Evolutionary conservation across 75 land plant species (phyloP), one percentile per base, ranked within the genome.

Genomic region (Cryptomeria japonica): DNA sequence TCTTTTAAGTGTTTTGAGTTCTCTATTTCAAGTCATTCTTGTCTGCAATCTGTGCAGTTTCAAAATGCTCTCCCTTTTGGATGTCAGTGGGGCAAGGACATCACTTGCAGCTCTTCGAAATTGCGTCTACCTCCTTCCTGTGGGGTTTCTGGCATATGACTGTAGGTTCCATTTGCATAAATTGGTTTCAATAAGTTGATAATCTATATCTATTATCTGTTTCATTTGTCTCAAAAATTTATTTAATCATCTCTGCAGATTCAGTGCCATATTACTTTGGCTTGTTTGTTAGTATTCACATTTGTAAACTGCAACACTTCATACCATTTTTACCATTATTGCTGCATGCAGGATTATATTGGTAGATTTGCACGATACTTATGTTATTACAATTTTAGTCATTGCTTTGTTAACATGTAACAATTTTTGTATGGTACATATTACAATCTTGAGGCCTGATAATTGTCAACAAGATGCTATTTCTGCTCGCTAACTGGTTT

Each of bases 121-220:
- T 89, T 98, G 97, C 89, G 19, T 92, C 5, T 98, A 98, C 87
- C 93, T 98, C 47, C 80, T 94, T 72, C 99, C 99, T 19, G 31
- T 95, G 88, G 99, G 99, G 18, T 96, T 87, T 86, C 32, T 96
- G 79, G 97, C 99, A 36, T 93, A 94, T 87, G 89, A 96, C 75
- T 92, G 98, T 96, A 90, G 92, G 95, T 94, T 86, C 22, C 22
- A 34, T 47, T 19, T 34, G 11, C 7, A 22, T 41, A 87, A 38
- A 84, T 86, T 39, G 38, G 16, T 32, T 44, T n/a, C 4, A 22
- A 16, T 70, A 39, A 12, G 11, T n/a, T 86, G 3, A 34, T 38
- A 86, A 19, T 39, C 86, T 68, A 25, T 37, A 75, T 75, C 37
- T 75, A 12, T 75, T 12, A 13, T 32, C 16, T 44, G 47, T 47